These are phyloP conservation scores for Penicillium sp. DNA, from an alignment of 2,329 filamentous ascomycete genomes.

Conservation along the genomic window DNA sequence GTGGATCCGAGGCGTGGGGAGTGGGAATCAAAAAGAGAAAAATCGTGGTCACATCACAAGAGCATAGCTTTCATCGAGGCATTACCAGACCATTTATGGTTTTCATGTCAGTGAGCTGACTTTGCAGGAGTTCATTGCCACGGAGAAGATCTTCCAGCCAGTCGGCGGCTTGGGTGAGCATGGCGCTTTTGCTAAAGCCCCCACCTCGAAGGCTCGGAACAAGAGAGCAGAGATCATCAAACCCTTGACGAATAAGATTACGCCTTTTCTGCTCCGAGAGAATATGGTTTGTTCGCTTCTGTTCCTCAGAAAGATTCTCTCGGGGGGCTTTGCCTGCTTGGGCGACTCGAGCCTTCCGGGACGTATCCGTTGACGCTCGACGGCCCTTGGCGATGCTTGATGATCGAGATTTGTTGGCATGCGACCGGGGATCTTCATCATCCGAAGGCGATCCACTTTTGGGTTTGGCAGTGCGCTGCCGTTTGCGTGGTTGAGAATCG, in stretches of 20 bases:
- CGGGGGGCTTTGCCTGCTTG: constrained; percentile 35
- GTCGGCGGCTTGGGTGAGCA: constrained; percentile 67
- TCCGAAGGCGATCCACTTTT: constrained; percentile 34
- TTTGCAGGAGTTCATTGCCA: constrained; percentile 59
- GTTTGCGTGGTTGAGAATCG: constrained; percentile 26
- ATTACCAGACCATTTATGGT: constrained; percentile 32
- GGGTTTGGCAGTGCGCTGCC: constrained; percentile 29
- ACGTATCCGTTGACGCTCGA: constrained; percentile 31
- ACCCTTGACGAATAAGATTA: constrained; percentile 74
- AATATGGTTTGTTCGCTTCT: constrained; percentile 82
- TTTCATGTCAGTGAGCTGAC: constrained; percentile 48
- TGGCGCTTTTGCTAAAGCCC: constrained; percentile 76
- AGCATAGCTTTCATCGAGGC: constrained; percentile 24
- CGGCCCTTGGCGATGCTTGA: constrained; percentile 31
- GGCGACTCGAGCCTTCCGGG: constrained; percentile 31
- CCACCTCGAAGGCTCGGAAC: constrained; percentile 69
- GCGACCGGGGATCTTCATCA: constrained; percentile 30
- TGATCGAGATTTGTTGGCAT: constrained; percentile 46
- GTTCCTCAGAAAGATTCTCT: constrained; percentile 65
- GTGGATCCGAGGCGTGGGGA: neutral
- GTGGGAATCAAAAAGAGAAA: neutral
- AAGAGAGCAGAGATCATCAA: constrained; percentile 69
- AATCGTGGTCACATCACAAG: constrained; percentile 19
- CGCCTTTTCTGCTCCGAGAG: constrained; percentile 80
- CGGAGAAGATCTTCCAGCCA: constrained; percentile 68